These are phyloP conservation scores for Leucaena leucocephala DNA, from an alignment of 306 rosid species.

Conservation along the genomic window DNA sequence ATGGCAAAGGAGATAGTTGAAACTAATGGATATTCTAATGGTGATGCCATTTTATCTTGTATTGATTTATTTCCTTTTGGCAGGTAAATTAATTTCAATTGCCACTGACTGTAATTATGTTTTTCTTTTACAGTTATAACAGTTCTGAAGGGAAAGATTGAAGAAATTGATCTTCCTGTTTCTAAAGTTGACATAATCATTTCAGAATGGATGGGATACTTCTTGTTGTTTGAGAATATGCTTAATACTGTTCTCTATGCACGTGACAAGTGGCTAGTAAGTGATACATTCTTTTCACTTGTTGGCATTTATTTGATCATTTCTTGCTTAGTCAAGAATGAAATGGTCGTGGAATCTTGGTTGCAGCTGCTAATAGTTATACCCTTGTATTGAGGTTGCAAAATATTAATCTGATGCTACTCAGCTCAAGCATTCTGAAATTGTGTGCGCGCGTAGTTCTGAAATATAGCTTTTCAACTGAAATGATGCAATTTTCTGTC, in stretches of 20 bases:
- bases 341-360: background rate
- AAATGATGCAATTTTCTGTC: background rate
- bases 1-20: slow-evolving; percentile 95
- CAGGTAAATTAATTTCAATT: background rate
- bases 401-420: background rate
- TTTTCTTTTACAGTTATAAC: slow-evolving; percentile 67
- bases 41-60: slow-evolving; percentile 46
- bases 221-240: slow-evolving; percentile 97
- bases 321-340: background rate
- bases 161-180: slow-evolving; percentile 95
- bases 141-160: slow-evolving; percentile 93
- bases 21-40: slow-evolving; percentile 76
- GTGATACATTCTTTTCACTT: slow-evolving; percentile 33
- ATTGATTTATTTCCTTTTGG: slow-evolving; percentile 18
- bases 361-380: background rate
- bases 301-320: slow-evolving; percentile 1
- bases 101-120: slow-evolving; percentile 29
- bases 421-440: background rate
- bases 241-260: slow-evolving; percentile 90
- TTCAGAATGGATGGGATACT: slow-evolving; percentile 99
- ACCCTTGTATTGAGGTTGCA: background rate
- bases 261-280: slow-evolving; percentile 99
- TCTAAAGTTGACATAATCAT: slow-evolving; percentile 89
- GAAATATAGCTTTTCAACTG: slow-evolving; percentile 1
- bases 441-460: background rate